A percentile compares a stretch with the other conserved stretches of the same genome.
Evolutionary conservation across 2,329 filamentous ascomycete genomes (phyloP).

Genomic region (Rhinocladiella mackenziei): DNA sequence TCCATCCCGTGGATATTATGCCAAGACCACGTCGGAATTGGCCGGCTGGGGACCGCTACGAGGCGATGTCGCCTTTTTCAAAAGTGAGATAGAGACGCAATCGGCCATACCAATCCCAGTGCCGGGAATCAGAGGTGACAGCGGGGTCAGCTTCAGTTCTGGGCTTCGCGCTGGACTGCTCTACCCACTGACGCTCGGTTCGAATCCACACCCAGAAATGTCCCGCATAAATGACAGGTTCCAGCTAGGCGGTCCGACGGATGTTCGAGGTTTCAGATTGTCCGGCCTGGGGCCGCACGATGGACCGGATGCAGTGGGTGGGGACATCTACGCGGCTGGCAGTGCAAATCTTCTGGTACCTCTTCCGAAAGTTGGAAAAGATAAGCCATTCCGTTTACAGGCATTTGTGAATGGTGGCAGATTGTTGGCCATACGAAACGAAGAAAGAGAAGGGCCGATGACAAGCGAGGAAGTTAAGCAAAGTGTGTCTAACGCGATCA

Average conservation of each 20-base stretch:
- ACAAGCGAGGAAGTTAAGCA: conserved; percentile 45
- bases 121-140: conserved; percentile 63
- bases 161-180: conserved; percentile 78
- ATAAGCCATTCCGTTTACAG: conserved; percentile 82
- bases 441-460: conserved; percentile 46
- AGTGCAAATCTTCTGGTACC: conserved; percentile 83
- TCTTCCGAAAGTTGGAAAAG: conserved; percentile 72
- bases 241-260: conserved; percentile 87
- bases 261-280: conserved; percentile 88
- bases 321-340: conserved; percentile 86
- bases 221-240: conserved; percentile 93
- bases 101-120: conserved; percentile 70
- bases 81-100: conserved; percentile 80
- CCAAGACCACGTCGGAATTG: conserved; percentile 75
- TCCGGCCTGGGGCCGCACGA: conserved; percentile 86
- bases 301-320: conserved; percentile 78
- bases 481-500: conserved; percentile 56
- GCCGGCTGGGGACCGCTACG: conserved; percentile 78
- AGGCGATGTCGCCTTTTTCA: conserved; percentile 91
- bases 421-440: conserved; percentile 68
- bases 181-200: conserved; percentile 70
- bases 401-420: conserved; percentile 88
- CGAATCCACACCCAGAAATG: conserved; percentile 52
- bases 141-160: conserved; percentile 76
- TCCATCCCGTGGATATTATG: conserved; percentile 73